Evolutionary conservation across 306 rosid species (phyloP), one percentile per base, ranked within the genome.

Genomic region (Gastrolobium bilobum): DNA sequence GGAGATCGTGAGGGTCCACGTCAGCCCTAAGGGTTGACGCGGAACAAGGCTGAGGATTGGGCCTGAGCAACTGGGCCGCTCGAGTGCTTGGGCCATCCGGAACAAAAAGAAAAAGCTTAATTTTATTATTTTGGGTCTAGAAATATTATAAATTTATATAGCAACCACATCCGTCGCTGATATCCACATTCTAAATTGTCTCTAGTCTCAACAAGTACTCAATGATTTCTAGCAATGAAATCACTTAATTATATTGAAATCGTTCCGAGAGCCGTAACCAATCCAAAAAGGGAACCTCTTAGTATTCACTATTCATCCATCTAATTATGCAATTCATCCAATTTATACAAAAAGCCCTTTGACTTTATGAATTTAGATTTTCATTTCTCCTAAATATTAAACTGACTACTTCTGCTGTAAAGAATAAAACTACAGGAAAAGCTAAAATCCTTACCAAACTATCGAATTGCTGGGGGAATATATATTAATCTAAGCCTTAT

Each of bases 201-300:
- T 67, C 33, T 68, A 20, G 77, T 67, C 73, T 78, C 3, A 83
- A 15, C 48, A 37, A n/a, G 38, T 46, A 42, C 8, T 13, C 50
- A 14, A 33, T 59, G 10, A 31, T 39, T 62, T 38, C 7, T 37
- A 11, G 42, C 42, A 10, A 7, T 7, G 62, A 46, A 56, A 37
- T 37, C 31, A 11, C 35, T 44, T 31, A 8, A 59, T 54, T 54
- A 43, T 47, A 20, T 15, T 62, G 50, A 61, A 75, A 34, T 61
- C 29, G 6, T 10, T 31, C 47, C 5, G 34, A 47, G 70, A 72
- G 20, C 70, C 40, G 10, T 40, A 58, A 72, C 53, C 66, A n/a
- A 20, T 72, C 29, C 30, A 30, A 73, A 54, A 71, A 2, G 34
- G 3, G 1, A 43, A 11, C 37, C 64, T 0, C 15, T 47, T 47